Evolutionary conservation across 371 early-diverging fungal species (phyloP).

Genomic region (Paraphysoderma sedebokerense): DNA sequence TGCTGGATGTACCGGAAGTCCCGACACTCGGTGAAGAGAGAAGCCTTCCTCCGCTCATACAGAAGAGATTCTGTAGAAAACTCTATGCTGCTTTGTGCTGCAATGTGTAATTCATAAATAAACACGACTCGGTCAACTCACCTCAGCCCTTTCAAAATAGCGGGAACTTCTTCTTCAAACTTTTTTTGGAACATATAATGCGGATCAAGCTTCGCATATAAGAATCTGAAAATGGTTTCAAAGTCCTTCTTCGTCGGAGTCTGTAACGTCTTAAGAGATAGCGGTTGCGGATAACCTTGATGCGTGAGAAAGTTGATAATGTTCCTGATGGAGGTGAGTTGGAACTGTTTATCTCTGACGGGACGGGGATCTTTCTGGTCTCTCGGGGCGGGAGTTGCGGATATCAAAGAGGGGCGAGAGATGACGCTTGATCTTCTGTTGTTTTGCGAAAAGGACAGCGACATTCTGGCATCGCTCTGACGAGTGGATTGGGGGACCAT

Average conservation of each 20-base stretch:
- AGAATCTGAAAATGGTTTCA: slow-evolving; percentile 72
- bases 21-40: no score
- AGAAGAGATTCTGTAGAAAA: no score
- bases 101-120: not conserved
- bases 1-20: no score
- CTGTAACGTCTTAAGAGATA: slow-evolving; percentile 39
- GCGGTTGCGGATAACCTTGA: slow-evolving; percentile 46
- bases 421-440: no score
- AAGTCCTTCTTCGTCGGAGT: slow-evolving; percentile 73
- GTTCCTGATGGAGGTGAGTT: slow-evolving; percentile 33
- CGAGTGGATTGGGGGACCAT: no score
- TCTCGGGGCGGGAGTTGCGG: no score
- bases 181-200: slow-evolving; percentile 38
- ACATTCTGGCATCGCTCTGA: no score
- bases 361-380: slow-evolving; percentile 51
- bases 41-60: no score
- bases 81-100: no score
- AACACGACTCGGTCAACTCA: slow-evolving; percentile 4
- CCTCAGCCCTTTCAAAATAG: slow-evolving; percentile 51
- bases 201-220: slow-evolving; percentile 66
- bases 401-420: no score
- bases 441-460: no score
- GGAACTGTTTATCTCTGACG: slow-evolving; percentile 47
- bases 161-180: slow-evolving; percentile 69
- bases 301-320: slow-evolving; percentile 54